These are phyloP conservation scores for Mucor saturninus DNA, from an alignment of 371 early-diverging fungal species.

Conservation along the genomic window DNA sequence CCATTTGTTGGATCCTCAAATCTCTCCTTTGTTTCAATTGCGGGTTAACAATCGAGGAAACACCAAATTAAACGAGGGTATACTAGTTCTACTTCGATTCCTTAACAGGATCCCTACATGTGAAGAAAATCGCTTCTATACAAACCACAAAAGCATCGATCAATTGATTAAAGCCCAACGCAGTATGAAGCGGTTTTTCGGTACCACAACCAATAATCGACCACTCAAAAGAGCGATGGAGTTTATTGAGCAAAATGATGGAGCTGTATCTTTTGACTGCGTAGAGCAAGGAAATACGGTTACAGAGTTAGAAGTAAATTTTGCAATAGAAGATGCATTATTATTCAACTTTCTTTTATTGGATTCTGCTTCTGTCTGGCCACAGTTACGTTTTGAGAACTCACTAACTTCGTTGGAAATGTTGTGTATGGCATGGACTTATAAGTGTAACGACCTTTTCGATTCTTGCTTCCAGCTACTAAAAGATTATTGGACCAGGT, in stretches of 20 bases:
- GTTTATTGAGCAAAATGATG: slow-evolving; percentile 10
- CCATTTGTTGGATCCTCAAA: slow-evolving; percentile 21
- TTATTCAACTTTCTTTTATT: slow-evolving; percentile 37
- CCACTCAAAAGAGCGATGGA: neutral
- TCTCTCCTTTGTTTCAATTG: slow-evolving; percentile 31
- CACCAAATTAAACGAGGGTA: slow-evolving; percentile 19
- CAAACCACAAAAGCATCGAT: slow-evolving; percentile 4
- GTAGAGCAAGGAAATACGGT: neutral
- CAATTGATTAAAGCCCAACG: neutral
- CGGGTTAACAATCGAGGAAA: slow-evolving; percentile 13
- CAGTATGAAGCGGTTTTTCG: neutral
- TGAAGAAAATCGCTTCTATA: neutral
- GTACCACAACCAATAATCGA: neutral
- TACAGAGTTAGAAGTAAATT: neutral
- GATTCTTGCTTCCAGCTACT: slow-evolving; percentile 30
- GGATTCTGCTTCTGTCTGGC: slow-evolving; percentile 29
- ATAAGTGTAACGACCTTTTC: slow-evolving; percentile 29
- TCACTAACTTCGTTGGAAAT: slow-evolving; percentile 4
- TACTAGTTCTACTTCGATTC: slow-evolving; percentile 28
- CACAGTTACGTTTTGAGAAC: slow-evolving; percentile 10
- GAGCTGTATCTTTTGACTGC: neutral
- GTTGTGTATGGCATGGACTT: slow-evolving; percentile 25
- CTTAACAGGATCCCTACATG: slow-evolving; percentile 20
- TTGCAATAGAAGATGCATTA: slow-evolving; percentile 13
- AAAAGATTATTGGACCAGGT: slow-evolving; percentile 36